Percentiles rank a stretch among this genome's conserved stretches.
These are phyloP conservation scores for Darksidea phi DNA, from an alignment of 495 filamentous ascomycete species.

Conservation along the genomic window DNA sequence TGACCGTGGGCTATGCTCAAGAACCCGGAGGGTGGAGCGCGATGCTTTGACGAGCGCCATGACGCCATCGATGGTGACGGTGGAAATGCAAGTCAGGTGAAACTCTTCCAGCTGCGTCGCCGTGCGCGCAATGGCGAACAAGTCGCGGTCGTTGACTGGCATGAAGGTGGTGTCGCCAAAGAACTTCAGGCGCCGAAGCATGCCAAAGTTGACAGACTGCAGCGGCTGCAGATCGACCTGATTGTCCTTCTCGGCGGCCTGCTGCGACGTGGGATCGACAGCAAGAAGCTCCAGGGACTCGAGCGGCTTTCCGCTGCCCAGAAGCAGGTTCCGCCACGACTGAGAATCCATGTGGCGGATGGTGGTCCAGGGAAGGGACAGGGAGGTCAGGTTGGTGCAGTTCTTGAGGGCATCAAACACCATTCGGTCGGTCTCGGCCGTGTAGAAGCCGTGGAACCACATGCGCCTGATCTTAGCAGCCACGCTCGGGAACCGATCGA, in stretches of 20 bases:
- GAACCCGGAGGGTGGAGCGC: conserved; percentile 47
- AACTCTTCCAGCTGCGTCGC: conserved; percentile 52
- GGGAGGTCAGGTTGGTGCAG: conserved; percentile 47
- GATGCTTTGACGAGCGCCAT: conserved; percentile 52
- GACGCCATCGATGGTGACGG: conserved; percentile 52
- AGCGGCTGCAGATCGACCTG: conserved; percentile 40
- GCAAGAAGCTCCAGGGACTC: conserved; percentile 53
- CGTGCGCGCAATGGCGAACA: conserved; percentile 50
- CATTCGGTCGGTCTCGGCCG: conserved; percentile 47
- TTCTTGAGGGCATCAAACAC: conserved; percentile 48
- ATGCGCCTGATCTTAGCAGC: conserved; percentile 51
- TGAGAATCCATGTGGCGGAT: conserved; percentile 47
- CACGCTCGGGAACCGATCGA: conserved; percentile 45
- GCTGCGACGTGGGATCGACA: conserved; percentile 47
- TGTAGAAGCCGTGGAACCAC: conserved; percentile 58
- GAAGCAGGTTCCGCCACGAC: conserved; percentile 50
- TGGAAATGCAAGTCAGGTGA: conserved; percentile 53
- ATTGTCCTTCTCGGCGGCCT: conserved; percentile 37
- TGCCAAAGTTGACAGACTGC: conserved; percentile 48
- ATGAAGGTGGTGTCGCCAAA: conserved; percentile 54
- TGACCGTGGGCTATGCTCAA: conserved; percentile 55
- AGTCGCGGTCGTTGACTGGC: conserved; percentile 52
- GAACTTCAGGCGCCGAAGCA: conserved; percentile 52
- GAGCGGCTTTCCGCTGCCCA: conserved; percentile 40
- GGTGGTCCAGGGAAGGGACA: conserved; percentile 55